Conservation (phyloP, 2,329 filamentous ascomycete species). For the Aspergillus carbonarius region DNA sequence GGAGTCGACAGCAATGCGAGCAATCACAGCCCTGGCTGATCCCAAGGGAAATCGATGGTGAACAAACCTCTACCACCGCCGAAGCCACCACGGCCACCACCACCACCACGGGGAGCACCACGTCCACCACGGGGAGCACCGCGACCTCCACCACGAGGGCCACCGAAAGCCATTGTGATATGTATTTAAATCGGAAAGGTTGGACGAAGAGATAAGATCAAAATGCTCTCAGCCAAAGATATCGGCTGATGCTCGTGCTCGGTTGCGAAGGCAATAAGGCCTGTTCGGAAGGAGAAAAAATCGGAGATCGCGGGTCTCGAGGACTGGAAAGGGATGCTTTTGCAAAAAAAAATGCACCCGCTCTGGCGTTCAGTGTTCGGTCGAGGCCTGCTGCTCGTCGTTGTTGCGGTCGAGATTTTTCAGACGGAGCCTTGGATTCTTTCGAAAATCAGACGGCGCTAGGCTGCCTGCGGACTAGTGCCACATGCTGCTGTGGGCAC, state of each 20-base stretch:
- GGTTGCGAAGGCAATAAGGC: conserved; percentile 5
- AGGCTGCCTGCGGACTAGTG: conserved; percentile 27
- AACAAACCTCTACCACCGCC: conserved; percentile 38
- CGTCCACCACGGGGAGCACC: conserved; percentile 14
- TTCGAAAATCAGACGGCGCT: conserved; percentile 41
- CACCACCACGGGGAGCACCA: conserved; percentile 37
- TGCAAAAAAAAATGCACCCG: conserved; percentile 24
- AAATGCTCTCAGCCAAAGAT: conserved; percentile 11
- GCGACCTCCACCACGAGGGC: conserved; percentile 32
- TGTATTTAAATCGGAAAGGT: conserved; percentile 10
- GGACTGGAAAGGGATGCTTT: conserved; percentile 22
- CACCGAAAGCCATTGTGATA: conserved; percentile 38
- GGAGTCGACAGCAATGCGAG: background rate
- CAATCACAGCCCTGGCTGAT: background rate
- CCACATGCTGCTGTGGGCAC: conserved; percentile 18
- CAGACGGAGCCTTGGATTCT: conserved; percentile 37
- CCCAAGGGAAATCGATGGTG: conserved; percentile 11
- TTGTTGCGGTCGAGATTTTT: conserved; percentile 42
- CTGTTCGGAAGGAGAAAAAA: conserved; percentile 11
- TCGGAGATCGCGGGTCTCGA: conserved; percentile 12
- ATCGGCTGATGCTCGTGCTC: conserved; percentile 10
- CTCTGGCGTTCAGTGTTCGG: conserved; percentile 29
- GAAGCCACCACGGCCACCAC: conserved; percentile 46
- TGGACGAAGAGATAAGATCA: conserved; percentile 5
- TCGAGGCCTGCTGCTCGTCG: conserved; percentile 38